Evolutionary conservation across 2,329 filamentous ascomycete species (phyloP), one percentile per base, ranked within the genome.

Genomic region (Penicillium nordicum): DNA sequence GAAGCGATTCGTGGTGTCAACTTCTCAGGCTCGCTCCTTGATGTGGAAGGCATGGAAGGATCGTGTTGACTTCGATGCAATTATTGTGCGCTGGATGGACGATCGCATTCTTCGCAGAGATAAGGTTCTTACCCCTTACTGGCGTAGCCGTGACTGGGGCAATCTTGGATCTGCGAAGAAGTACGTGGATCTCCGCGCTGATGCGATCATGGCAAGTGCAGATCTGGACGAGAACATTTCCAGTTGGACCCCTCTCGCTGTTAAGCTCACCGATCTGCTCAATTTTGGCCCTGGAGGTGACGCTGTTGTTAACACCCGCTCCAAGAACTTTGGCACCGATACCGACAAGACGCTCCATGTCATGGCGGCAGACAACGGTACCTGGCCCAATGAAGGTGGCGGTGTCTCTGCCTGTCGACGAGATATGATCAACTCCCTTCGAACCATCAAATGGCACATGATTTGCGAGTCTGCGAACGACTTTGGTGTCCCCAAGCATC

Each of bases 351-450:
- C 73, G 4, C 74, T 82, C 4, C 80, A 81, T 32, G 79, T 82
- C 50, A 77, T 82, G 59, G 80, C 81, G 50, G 73, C 75, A 21
- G 80, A 82, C 60, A 81, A 76, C 23, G 80, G 80, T 12, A 82
- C 79, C 58, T 81, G 79, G 79, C 79, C 79, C 2, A 78, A 80
- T 55, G 78, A 79, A 57, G 79, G 79, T 34, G 81, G 81, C 55
- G 81, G 81, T 61, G 81, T 83, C 14, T 82, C 80, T 37, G 80
- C 80, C 54, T 83, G 81, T 68, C 74, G 81, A 40, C 75, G 81
- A 42, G 81, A 83, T 63, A 74, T 83, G 66, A 79, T 83, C 65
- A 81, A 83, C 61, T 79, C 78, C 14, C 77, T 82, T 58, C 73
- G 74, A 42, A 81, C 79, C 0, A 80, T 83, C 60, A 78, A 80